Percentiles rank a stretch among this genome's conserved stretches.
Evolutionary conservation across 495 filamentous ascomycete species (phyloP).

Genomic region (Aspergillus hancockii): DNA sequence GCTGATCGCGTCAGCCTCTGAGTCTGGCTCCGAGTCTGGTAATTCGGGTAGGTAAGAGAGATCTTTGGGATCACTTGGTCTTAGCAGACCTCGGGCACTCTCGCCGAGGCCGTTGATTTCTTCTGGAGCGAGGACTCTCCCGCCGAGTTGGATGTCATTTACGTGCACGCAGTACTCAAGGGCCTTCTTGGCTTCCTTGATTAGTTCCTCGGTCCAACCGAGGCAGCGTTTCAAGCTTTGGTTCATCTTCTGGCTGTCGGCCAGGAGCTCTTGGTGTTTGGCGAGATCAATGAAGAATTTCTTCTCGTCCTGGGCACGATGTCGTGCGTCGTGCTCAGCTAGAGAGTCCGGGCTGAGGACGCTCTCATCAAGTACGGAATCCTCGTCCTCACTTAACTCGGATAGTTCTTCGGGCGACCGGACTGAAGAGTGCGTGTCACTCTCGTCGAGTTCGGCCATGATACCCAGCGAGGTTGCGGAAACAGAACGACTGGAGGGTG

Average conservation of each 20-base stretch:
- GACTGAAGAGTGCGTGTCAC: constrained; percentile 36
- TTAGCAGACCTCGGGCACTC: constrained; percentile 36
- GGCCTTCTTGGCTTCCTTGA: constrained; percentile 82
- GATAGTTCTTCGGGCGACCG: constrained; percentile 41
- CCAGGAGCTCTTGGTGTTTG: constrained; percentile 82
- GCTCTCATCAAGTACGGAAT: constrained; percentile 39
- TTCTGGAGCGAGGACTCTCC: constrained; percentile 71
- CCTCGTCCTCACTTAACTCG: constrained; percentile 49
- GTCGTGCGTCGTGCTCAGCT: constrained; percentile 42
- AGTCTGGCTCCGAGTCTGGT: not conserved
- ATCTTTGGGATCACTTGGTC: constrained; percentile 18
- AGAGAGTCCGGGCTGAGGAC: constrained; percentile 35
- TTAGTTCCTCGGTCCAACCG: constrained; percentile 83
- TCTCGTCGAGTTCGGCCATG: constrained; percentile 40
- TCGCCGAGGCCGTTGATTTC: constrained; percentile 59
- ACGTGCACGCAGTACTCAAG: constrained; percentile 76
- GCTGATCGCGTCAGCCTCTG: not conserved
- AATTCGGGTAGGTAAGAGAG: not conserved
- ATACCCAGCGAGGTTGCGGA: constrained; percentile 39
- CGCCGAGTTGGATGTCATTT: constrained; percentile 78
- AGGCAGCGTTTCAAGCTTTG: constrained; percentile 87
- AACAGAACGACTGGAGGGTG: constrained; percentile 44
- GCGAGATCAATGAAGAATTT: constrained; percentile 78
- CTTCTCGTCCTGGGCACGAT: constrained; percentile 65
- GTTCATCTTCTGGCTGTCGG: constrained; percentile 91